phyloP scores from a whole-genome alignment of 257 asterid species.

The Solanum tarijense region DNA sequence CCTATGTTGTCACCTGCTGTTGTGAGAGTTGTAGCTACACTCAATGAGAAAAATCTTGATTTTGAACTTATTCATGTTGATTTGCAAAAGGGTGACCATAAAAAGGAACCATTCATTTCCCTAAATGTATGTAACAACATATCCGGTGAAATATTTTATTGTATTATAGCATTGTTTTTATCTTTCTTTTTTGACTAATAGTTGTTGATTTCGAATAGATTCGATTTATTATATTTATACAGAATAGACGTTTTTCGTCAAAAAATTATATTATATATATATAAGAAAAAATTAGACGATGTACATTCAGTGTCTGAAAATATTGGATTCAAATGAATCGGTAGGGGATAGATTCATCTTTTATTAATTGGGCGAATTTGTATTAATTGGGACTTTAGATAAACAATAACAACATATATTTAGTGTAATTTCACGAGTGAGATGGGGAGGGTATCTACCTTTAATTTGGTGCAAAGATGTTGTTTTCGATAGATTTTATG shows the following conservation, averaged over 20 bases:
- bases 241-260: too few relatives aligned
- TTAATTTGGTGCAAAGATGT: too few relatives aligned
- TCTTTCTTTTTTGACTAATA: too few relatives aligned
- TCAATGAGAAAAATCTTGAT: conserved; percentile 13
- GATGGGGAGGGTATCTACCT: not conserved
- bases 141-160: rapidly evolving
- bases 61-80: conserved; percentile 6
- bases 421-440: too few relatives aligned
- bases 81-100: conserved; percentile 8
- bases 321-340: not conserved
- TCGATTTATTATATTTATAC: too few relatives aligned
- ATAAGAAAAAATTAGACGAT: too few relatives aligned
- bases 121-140: conserved; percentile 3
- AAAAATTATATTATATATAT: too few relatives aligned
- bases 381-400: not conserved
- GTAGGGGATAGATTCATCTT: not conserved
- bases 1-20: conserved; percentile 8
- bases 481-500: too few relatives aligned
- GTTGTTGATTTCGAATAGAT: not conserved
- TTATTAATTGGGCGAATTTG: not conserved
- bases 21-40: conserved; percentile 1
- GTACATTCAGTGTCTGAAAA: too few relatives aligned
- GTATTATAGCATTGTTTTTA: too few relatives aligned
- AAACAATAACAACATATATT: too few relatives aligned
- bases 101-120: conserved; percentile 17